Evolutionary conservation across 306 rosid species (phyloP).

Genomic region (Cucumis cinereus): DNA sequence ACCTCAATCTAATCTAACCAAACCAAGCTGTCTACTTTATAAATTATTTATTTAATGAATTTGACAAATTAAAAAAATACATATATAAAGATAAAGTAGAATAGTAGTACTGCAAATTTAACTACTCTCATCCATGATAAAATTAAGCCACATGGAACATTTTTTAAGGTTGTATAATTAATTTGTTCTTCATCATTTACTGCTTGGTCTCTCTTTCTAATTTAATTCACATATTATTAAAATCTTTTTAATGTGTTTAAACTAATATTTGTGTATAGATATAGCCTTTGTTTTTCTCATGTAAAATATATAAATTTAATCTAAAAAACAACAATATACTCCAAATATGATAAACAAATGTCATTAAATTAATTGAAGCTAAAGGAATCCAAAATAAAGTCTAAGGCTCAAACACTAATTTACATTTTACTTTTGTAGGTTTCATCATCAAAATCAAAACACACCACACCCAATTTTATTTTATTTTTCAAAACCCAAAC

Average conservation of each 20-base stretch:
- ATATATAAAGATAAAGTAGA: neutral
- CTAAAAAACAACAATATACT: neutral
- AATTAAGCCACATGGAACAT: neutral
- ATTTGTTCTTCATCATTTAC: neutral
- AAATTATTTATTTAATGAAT: neutral
- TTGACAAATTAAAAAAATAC: neutral
- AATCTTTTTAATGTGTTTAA: neutral
- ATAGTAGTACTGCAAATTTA: neutral
- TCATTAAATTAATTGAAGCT: neutral
- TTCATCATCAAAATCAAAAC: neutral
- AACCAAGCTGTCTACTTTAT: neutral
- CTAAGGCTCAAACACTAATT: neutral
- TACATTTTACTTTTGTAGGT: neutral
- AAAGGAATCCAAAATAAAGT: constrained; percentile 3
- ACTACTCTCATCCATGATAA: neutral
- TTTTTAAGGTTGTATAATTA: neutral
- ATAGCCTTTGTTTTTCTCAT: neutral
- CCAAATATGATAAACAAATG: neutral
- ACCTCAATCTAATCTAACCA: neutral
- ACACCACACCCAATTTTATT: neutral
- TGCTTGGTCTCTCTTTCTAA: neutral
- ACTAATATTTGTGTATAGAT: neutral
- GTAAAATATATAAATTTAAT: neutral
- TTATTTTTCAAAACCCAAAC: neutral
- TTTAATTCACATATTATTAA: neutral